Percentiles rank a stretch among this genome's conserved stretches.
These are phyloP conservation scores for Yamadazyma dushanensis DNA, from an alignment of 1,139 yeast genomes.

Conservation along the genomic window DNA sequence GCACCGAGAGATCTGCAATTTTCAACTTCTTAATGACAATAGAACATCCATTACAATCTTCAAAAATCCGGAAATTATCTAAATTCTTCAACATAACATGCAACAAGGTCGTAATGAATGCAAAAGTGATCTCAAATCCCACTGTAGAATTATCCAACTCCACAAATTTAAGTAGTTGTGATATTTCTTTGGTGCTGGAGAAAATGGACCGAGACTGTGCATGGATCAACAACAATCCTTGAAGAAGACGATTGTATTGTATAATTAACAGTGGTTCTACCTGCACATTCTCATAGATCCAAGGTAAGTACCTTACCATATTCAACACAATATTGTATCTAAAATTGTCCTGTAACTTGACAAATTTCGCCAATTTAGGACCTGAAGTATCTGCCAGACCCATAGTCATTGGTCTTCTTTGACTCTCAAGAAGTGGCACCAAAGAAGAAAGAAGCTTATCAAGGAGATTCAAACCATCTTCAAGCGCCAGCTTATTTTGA, in stretches of 20 bases:
- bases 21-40: slow-evolving; percentile 45
- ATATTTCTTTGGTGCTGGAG: slow-evolving; percentile 32
- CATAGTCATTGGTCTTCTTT: slow-evolving; percentile 16
- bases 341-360: slow-evolving; percentile 51
- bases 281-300: slow-evolving; percentile 13
- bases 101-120: slow-evolving; percentile 58
- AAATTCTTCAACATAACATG: slow-evolving; percentile 61
- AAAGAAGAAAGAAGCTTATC: slow-evolving; percentile 13
- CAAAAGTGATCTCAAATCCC: slow-evolving; percentile 28
- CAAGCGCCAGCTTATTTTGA: slow-evolving; percentile 62
- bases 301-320: slow-evolving; percentile 29
- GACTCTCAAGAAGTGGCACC: slow-evolving; percentile 25
- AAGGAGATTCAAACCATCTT: slow-evolving; percentile 9
- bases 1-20: slow-evolving; percentile 17
- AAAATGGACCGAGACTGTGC: slow-evolving; percentile 54
- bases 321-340: slow-evolving; percentile 47
- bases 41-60: slow-evolving; percentile 57
- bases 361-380: slow-evolving; percentile 33
- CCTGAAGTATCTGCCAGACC: neutral
- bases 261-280: slow-evolving; percentile 16
- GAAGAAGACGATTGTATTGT: slow-evolving; percentile 47
- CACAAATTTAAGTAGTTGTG: slow-evolving; percentile 27
- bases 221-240: slow-evolving; percentile 65
- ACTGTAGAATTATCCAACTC: slow-evolving; percentile 16
- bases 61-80: slow-evolving; percentile 59